Conservation (phyloP, 495 filamentous ascomycete species). For the Aspergillus incahuasiensis region DNA sequence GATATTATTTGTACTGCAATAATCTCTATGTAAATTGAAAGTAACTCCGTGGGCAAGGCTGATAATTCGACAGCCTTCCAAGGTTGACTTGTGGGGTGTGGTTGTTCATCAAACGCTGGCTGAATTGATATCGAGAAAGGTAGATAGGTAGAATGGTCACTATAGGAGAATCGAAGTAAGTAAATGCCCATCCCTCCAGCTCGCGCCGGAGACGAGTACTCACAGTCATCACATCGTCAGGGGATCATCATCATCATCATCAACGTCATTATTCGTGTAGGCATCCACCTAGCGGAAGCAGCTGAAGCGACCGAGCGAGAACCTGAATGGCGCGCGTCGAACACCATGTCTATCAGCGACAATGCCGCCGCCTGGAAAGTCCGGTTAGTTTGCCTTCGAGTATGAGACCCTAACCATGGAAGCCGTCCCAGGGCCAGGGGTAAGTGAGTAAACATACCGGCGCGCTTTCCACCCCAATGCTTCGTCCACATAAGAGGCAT, state of each 20-base stretch:
- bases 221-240: not conserved
- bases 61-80: too few species aligned
- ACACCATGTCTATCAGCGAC: not conserved
- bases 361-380: not conserved
- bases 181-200: too few species aligned
- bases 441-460: not conserved
- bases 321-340: not conserved
- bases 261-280: too few species aligned
- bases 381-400: not conserved
- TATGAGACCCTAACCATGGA: not conserved
- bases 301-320: slow-evolving; percentile 1
- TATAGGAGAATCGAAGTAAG: too few species aligned
- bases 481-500: not conserved
- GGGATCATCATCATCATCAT: not conserved
- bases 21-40: too few species aligned
- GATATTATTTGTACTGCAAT: too few species aligned
- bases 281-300: not conserved
- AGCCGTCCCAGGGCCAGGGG: not conserved
- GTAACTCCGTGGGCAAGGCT: too few species aligned
- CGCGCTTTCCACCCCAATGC: not conserved
- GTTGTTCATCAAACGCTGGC: too few species aligned
- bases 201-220: too few species aligned
- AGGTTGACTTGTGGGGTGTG: too few species aligned
- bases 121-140: too few species aligned
- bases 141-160: too few species aligned